phyloP scores from a whole-genome alignment of 495 filamentous ascomycete species.

The Xylaria sp. region DNA sequence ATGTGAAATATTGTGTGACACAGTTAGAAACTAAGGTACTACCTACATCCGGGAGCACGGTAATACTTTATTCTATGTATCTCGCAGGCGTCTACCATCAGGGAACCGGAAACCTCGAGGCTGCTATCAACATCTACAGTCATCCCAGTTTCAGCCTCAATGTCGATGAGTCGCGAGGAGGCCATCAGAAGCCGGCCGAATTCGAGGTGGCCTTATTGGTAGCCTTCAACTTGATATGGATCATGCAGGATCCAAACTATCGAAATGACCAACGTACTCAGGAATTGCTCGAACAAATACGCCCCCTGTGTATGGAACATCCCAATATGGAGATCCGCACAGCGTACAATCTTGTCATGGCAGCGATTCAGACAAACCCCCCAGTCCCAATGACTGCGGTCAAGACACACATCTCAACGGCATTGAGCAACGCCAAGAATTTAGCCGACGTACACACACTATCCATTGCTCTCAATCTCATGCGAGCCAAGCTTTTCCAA shows the following conservation, averaged over 20 bases:
- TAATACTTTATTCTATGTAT: constrained; percentile 62
- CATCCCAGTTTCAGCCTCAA: constrained; percentile 62
- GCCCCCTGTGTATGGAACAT: constrained; percentile 70
- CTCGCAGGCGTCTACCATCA: constrained; percentile 79
- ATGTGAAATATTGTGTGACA: constrained; percentile 52
- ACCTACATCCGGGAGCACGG: constrained; percentile 42
- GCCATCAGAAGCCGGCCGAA: constrained; percentile 58
- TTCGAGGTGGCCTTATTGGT: constrained; percentile 79
- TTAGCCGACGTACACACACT: constrained; percentile 78
- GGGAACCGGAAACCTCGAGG: constrained; percentile 72
- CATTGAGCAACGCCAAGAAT: constrained; percentile 53
- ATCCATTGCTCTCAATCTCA: constrained; percentile 81
- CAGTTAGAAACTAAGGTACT: constrained; percentile 44
- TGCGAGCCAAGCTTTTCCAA: constrained; percentile 85
- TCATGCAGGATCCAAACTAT: constrained; percentile 71
- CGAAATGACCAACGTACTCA: constrained; percentile 56
- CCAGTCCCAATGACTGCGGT: constrained; percentile 67
- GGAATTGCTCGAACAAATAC: constrained; percentile 67
- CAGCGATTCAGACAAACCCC: constrained; percentile 65
- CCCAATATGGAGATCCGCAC: constrained; percentile 75
- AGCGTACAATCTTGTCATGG: constrained; percentile 79
- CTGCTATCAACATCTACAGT: constrained; percentile 71
- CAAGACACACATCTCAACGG: constrained; percentile 77
- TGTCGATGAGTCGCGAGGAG: constrained; percentile 44
- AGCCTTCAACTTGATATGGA: constrained; percentile 80